These are phyloP conservation scores for Tetrapyrgos nigripes DNA, from an alignment of 1,284 basidiomycete species.

Conservation along the genomic window DNA sequence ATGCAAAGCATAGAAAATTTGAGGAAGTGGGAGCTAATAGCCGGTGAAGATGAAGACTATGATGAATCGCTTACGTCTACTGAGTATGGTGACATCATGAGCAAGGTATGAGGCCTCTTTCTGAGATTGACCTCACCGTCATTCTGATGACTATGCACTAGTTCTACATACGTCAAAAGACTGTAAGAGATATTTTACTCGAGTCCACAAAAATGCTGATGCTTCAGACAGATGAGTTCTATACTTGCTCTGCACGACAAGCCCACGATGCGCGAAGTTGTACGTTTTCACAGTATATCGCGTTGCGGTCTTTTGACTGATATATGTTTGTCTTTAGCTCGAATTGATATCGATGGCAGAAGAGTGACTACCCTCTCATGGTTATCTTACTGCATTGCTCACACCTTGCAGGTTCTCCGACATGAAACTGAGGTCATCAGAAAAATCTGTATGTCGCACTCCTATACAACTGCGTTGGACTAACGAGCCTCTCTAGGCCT, in stretches of 20 bases:
- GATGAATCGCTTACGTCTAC: constrained; percentile 59
- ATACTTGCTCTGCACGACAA: constrained; percentile 66
- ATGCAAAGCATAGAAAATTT: constrained; percentile 68
- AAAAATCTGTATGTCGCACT: constrained; percentile 60
- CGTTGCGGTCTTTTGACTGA: constrained; percentile 8
- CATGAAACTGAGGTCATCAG: constrained; percentile 69
- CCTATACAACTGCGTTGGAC: background rate
- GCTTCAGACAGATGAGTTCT: constrained; percentile 60
- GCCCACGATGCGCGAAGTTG: constrained; percentile 67
- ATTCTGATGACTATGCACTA: constrained; percentile 28
- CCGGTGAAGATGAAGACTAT: constrained; percentile 42
- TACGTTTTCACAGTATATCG: constrained; percentile 41
- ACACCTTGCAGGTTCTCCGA: constrained; percentile 59
- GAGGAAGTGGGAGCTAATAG: constrained; percentile 64
- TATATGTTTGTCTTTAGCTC: constrained; percentile 54
- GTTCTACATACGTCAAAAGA: constrained; percentile 78
- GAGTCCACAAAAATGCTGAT: background rate
- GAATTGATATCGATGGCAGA: constrained; percentile 70
- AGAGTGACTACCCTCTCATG: constrained; percentile 54
- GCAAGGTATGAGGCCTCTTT: constrained; percentile 60
- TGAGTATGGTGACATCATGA: constrained; percentile 85
- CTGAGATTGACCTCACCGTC: constrained; percentile 1
- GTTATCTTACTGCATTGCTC: background rate
- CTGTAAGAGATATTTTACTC: constrained; percentile 45
- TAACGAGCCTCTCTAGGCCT: constrained; percentile 38